Percentiles rank a stretch among this genome's conserved stretches.
Conservation (phyloP, 129 eudicot species). For the Erigeron canadensis region DNA sequence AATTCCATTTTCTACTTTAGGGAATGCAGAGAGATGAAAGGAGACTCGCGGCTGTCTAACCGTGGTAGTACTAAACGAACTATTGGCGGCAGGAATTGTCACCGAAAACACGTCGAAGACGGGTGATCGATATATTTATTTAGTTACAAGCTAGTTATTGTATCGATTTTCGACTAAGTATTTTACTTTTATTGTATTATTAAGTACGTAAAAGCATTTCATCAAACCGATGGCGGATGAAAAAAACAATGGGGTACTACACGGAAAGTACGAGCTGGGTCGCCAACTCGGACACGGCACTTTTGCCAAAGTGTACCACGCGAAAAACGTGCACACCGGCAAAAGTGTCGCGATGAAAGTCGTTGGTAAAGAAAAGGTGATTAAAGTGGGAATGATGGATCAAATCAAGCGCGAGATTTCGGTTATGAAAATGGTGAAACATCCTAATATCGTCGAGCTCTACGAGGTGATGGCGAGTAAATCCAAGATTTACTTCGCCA, state of each 20-base stretch:
- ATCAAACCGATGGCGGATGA: constrained; percentile 30
- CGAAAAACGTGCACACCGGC: constrained; percentile 34
- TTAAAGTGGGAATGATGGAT: constrained; percentile 42
- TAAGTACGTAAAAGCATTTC: not conserved
- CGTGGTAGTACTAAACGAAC: constrained; percentile 26
- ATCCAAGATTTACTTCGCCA: constrained; percentile 43
- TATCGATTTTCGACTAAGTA: not conserved
- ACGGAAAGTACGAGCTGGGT: constrained; percentile 41
- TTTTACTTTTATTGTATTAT: not conserved
- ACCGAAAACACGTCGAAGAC: constrained; percentile 49
- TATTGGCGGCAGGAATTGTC: constrained; percentile 41
- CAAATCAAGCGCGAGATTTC: constrained; percentile 43
- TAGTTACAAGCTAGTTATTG: not conserved
- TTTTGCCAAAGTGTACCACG: constrained; percentile 42
- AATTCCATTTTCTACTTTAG: constrained; percentile 22
- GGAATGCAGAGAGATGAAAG: constrained; percentile 50
- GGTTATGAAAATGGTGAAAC: constrained; percentile 41
- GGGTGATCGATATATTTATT: constrained; percentile 16
- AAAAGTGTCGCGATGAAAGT: constrained; percentile 39
- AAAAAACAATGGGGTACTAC: constrained; percentile 26
- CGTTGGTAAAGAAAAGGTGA: constrained; percentile 41
- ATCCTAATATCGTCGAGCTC: constrained; percentile 39
- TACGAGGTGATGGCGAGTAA: constrained; percentile 45
- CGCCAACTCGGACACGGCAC: constrained; percentile 43
- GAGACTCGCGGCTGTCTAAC: constrained; percentile 39